Percentiles rank a stretch among this genome's conserved stretches.
Evolutionary conservation across 164 flowering plant species (phyloP).

Genomic region (Malania oleifera): DNA sequence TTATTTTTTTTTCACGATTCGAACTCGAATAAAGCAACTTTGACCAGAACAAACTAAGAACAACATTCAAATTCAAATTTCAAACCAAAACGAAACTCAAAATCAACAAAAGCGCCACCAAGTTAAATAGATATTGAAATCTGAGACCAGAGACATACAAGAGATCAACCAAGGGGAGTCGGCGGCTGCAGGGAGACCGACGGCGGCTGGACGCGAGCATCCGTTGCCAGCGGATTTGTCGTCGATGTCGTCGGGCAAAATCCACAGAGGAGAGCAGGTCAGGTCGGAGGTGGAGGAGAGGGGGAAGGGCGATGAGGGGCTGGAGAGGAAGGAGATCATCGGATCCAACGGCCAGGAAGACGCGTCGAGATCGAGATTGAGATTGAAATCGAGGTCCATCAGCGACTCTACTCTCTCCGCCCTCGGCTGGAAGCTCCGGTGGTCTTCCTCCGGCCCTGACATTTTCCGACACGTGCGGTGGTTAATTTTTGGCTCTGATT

Average conservation of each 20-base stretch:
- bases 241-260: conserved; percentile 48
- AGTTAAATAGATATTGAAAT: no score
- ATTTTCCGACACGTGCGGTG: no score
- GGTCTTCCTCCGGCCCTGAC: no score
- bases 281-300: conserved; percentile 38
- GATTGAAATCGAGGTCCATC: conserved; percentile 60
- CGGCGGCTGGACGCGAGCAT: conserved; percentile 1
- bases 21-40: background rate
- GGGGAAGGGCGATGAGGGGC: conserved; percentile 41
- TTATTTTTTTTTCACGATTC: background rate
- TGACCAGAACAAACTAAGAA: background rate
- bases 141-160: conserved; percentile 22
- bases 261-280: conserved; percentile 77
- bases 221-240: conserved; percentile 15
- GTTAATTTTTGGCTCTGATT: no score
- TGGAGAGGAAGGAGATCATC: conserved; percentile 32
- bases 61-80: background rate
- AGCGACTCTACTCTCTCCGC: conserved; percentile 9
- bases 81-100: background rate
- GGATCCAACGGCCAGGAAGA: conserved; percentile 73
- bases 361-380: conserved; percentile 48
- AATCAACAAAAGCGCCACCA: background rate
- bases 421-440: background rate
- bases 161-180: conserved; percentile 23
- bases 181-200: conserved; percentile 18